Conservation (phyloP, 768 basidiomycete genomes). For the Cubamyces lactineus region DNA sequence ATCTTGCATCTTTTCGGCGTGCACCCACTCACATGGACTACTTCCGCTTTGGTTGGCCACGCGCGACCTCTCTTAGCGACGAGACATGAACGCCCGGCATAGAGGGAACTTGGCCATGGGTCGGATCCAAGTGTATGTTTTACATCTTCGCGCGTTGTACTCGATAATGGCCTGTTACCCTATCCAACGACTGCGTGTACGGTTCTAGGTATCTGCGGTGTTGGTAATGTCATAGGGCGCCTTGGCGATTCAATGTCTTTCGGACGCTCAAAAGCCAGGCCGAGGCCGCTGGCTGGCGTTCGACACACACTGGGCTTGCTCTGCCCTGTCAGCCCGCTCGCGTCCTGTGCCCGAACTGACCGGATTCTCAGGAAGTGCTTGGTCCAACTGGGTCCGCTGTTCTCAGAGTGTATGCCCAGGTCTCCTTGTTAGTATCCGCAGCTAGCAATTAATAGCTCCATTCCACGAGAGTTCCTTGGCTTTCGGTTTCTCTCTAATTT, state of each 20-base stretch:
- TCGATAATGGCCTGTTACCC: neutral
- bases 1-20: neutral
- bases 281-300: neutral
- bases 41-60: neutral
- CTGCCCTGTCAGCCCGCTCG: neutral
- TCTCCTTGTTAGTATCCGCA: neutral
- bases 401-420: neutral
- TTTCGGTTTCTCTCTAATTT: neutral
- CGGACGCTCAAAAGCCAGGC: neutral
- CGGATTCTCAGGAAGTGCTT: neutral
- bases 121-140: neutral
- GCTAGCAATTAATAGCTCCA: neutral
- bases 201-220: neutral
- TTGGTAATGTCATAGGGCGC: neutral
- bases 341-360: neutral
- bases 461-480: constrained; percentile 1
- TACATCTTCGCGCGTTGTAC: neutral
- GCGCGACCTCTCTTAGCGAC: neutral
- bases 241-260: neutral
- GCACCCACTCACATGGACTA: too few species aligned
- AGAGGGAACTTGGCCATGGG: too few species aligned
- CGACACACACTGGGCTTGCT: neutral
- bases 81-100: too few species aligned
- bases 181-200: neutral
- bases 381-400: neutral